Conservation (phyloP, 176 grass and related monocot species). For the Microstegium vimineum region DNA sequence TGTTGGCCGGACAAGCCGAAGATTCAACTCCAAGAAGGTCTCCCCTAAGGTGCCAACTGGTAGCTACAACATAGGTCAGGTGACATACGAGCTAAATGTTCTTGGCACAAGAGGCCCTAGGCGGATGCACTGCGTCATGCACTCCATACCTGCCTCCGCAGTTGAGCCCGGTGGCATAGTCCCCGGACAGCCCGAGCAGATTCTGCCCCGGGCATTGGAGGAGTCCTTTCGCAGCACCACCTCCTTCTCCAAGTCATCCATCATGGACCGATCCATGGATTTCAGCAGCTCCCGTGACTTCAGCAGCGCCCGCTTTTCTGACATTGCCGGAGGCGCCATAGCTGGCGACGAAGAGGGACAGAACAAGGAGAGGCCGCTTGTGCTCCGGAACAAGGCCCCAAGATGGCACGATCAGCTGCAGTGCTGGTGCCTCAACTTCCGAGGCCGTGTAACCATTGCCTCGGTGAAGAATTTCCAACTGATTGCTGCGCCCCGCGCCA, state of each 20-base stretch:
- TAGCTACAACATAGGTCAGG: slow-evolving; percentile 84
- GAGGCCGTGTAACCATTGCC: slow-evolving; percentile 83
- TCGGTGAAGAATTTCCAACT: slow-evolving; percentile 98
- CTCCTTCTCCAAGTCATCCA: slow-evolving; percentile 73
- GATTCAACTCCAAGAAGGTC: slow-evolving; percentile 83
- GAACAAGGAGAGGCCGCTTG: slow-evolving; percentile 70
- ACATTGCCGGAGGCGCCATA: slow-evolving; percentile 28
- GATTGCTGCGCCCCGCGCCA: slow-evolving; percentile 39
- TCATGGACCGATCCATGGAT: slow-evolving; percentile 63
- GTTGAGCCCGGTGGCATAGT: slow-evolving; percentile 73
- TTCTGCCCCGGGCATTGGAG: slow-evolving; percentile 59
- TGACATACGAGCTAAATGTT: slow-evolving; percentile 90
- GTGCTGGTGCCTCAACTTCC: slow-evolving; percentile 98
- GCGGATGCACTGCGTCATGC: slow-evolving; percentile 93
- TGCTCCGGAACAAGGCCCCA: slow-evolving; percentile 88
- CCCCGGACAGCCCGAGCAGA: slow-evolving; percentile 73
- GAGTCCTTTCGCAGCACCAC: slow-evolving; percentile 76
- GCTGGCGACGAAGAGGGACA: slow-evolving; percentile 9
- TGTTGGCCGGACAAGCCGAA: slow-evolving; percentile 49
- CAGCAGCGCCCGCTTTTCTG: slow-evolving; percentile 64
- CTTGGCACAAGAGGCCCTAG: slow-evolving; percentile 91
- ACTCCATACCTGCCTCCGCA: slow-evolving; percentile 74
- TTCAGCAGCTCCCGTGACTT: slow-evolving; percentile 70
- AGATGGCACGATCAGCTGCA: slow-evolving; percentile 98
- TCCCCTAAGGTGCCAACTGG: slow-evolving; percentile 88